Conservation (phyloP, 2,329 filamentous ascomycete species). For the Curvularia sp. region DNA sequence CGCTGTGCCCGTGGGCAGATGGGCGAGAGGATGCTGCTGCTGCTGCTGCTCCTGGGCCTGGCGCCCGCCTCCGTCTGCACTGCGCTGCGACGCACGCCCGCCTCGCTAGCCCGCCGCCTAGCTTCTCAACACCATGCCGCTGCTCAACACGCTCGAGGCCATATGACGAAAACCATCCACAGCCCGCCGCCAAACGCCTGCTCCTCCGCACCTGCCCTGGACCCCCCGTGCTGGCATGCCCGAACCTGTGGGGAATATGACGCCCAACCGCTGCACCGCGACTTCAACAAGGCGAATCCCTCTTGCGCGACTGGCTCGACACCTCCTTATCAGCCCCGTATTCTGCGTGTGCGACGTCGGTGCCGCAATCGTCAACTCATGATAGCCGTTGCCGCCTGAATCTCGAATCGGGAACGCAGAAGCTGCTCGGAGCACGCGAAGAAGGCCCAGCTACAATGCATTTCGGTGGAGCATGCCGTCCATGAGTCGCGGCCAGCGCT, state of each 20-base stretch:
- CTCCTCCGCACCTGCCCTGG: conserved; percentile 19
- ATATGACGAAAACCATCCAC: conserved; percentile 22
- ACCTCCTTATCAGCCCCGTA: conserved; percentile 4
- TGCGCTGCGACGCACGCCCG: neutral
- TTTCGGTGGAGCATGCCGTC: no score
- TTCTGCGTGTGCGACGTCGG: neutral
- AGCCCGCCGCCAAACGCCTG: conserved; percentile 18
- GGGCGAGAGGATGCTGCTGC: no score
- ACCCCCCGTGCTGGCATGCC: conserved; percentile 10
- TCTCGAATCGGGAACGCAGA: neutral
- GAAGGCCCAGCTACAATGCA: no score
- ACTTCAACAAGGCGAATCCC: conserved; percentile 3
- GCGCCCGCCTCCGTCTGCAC: neutral
- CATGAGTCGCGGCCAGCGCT: no score
- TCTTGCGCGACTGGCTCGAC: neutral
- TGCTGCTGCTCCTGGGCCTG: neutral
- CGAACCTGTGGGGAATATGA: conserved; percentile 22
- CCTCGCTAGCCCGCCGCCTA: conserved; percentile 21
- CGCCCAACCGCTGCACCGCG: conserved; percentile 1
- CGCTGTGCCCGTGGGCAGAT: no score
- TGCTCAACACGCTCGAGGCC: neutral
- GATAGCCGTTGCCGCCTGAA: neutral
- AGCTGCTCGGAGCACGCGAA: neutral
- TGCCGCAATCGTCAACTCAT: neutral
- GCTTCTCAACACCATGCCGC: conserved; percentile 36